These are phyloP conservation scores for Alternaria brassicae DNA, from an alignment of 2,329 filamentous ascomycete species.

Conservation along the genomic window DNA sequence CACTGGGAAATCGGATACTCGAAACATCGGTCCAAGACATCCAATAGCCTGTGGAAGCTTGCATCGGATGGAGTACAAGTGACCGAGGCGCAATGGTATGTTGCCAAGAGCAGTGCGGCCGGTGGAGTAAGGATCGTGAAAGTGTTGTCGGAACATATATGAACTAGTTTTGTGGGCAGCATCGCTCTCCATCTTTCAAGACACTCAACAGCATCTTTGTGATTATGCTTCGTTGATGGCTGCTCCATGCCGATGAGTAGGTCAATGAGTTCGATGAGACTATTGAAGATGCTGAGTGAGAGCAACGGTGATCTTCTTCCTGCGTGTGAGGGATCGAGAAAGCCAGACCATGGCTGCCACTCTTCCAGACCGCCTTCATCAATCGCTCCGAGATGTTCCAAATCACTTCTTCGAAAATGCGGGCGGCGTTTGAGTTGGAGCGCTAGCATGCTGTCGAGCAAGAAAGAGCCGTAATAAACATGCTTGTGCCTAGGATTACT, in stretches of 20 bases:
- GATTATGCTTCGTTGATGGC: not conserved
- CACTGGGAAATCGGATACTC: conserved; percentile 26
- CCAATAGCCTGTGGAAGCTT: conserved; percentile 27
- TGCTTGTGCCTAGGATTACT: conserved; percentile 47
- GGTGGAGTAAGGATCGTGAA: conserved; percentile 34
- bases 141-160: conserved; percentile 23
- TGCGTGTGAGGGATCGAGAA: conserved; percentile 33
- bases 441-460: conserved; percentile 67
- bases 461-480: conserved; percentile 65
- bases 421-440: conserved; percentile 59
- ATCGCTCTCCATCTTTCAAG: conserved; percentile 49
- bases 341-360: conserved; percentile 74
- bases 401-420: conserved; percentile 59
- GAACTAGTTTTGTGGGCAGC: conserved; percentile 35
- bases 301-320: conserved; percentile 46
- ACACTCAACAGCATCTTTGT: conserved; percentile 37
- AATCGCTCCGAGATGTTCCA: conserved; percentile 58
- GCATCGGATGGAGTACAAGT: conserved; percentile 29
- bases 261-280: conserved; percentile 49
- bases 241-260: conserved; percentile 28
- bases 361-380: conserved; percentile 74
- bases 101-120: conserved; percentile 36
- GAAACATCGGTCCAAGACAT: conserved; percentile 35
- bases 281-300: conserved; percentile 62
- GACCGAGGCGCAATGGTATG: conserved; percentile 36